Evolutionary conservation across 2,329 filamentous ascomycete species (phyloP), one percentile per base, ranked within the genome.

Genomic region (Penicillium sp.): DNA sequence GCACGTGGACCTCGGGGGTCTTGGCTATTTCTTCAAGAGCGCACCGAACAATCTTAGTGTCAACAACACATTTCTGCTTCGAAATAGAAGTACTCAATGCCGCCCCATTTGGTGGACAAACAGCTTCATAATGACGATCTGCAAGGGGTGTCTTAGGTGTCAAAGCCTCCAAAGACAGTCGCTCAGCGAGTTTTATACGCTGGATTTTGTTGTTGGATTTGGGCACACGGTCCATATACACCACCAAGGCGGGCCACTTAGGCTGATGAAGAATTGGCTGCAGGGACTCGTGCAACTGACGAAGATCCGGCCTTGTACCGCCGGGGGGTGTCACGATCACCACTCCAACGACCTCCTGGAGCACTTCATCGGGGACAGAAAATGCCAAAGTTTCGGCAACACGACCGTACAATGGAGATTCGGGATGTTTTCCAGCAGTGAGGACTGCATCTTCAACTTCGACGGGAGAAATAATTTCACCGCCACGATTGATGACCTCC

Each of bases 131-230:
- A 56, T 84, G 81, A n/a, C 79, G 73, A 3, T 73, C 65, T 0
- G 76, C 65, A 48, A 78, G 74, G 2, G 74, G 70, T 3, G 73
- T 79, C 5, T 73, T 67, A 24, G 83, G 79, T 0, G 75, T 77
- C 9, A 83, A 57, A 2, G 75, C 69, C 0, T 75, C 71, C 14
- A 85, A 60, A 2, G 68, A 65, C 4, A 84, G 67, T 3, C 82
- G 73, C 51, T 83, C 74, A 0, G 74, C 77, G 4, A 85, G 69
- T 57, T 75, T 79, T 61, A 84, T 82, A 2, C 83, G 77, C 19
- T 84, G 68, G n/a, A 84, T 71, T 60, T 85, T 85, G 71, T 83
- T 83, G 67, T 84, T 84, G 31, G 75, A 79, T 54, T 80, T 83
- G 1, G 83, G 80, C 0, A 83, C 68, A 36, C 77, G 77, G 26